Evolutionary conservation across 192 early-diverging fungal genomes (phyloP).

Genomic region (Borealophlyctis nickersoniae): DNA sequence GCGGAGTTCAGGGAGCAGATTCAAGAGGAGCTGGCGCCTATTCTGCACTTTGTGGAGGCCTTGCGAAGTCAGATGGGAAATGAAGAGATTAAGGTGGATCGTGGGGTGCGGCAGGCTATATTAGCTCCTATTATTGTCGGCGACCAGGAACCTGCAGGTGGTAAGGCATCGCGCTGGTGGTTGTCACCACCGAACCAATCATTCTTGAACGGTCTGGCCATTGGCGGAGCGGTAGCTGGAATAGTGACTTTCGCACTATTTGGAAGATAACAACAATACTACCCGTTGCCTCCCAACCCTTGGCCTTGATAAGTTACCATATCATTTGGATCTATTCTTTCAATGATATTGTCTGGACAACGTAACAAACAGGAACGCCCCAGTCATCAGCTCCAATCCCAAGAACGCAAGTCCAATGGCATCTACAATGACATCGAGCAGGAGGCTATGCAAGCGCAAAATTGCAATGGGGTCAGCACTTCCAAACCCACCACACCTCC

Average conservation of each 20-base stretch:
- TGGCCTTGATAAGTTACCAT: no score
- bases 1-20: not conserved
- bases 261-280: not conserved
- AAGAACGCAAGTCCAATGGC: slow-evolving; percentile 11
- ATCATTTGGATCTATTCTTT: no score
- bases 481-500: not conserved
- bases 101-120: no score
- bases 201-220: not conserved
- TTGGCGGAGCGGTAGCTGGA: not conserved
- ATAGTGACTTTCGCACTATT: not conserved
- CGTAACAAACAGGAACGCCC: slow-evolving; percentile 14
- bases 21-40: slow-evolving; percentile 1
- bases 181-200: not conserved
- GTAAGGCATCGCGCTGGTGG: not conserved
- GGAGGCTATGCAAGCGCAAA: slow-evolving; percentile 10
- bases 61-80: no score
- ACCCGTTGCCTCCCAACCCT: no score
- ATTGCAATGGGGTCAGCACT: not conserved
- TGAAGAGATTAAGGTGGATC: no score
- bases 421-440: slow-evolving; percentile 25
- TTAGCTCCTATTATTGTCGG: not conserved
- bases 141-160: not conserved
- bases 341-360: not conserved
- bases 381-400: slow-evolving; percentile 12
- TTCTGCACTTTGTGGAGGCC: slow-evolving; percentile 7